Percentiles rank a stretch among this genome's conserved stretches.
Conservation (phyloP, 225 moss, liverwort and hornwort species). For the Rhytidiadelphus loreus region DNA sequence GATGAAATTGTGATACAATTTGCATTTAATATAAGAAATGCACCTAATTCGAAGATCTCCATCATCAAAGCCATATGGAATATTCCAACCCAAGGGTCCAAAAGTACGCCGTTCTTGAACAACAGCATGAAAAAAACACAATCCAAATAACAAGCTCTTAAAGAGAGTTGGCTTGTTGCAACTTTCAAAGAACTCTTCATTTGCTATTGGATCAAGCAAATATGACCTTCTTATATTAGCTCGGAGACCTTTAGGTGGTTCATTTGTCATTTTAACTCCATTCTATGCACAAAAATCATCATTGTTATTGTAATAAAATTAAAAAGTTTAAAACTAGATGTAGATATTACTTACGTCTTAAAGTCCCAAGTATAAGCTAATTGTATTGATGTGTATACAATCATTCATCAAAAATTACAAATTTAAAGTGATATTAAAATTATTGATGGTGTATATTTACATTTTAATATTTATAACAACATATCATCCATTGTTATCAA, state of each 20-base stretch:
- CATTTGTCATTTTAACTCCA: constrained; percentile 98
- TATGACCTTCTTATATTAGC: constrained; percentile 80
- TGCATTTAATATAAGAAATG: background rate
- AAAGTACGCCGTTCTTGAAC: constrained; percentile 89
- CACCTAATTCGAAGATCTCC: constrained; percentile 87
- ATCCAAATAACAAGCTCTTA: constrained; percentile 77
- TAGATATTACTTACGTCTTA: fast-evolving
- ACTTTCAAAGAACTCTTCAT: constrained; percentile 81
- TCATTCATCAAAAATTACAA: background rate
- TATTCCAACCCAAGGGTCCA: constrained; percentile 94
- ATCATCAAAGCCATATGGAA: constrained; percentile 94
- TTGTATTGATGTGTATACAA: background rate
- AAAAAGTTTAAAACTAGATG: too few species aligned
- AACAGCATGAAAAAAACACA: constrained; percentile 79
- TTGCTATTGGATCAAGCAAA: constrained; percentile 65
- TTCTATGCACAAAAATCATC: constrained; percentile 25
- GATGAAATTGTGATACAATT: too few species aligned
- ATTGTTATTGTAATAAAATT: background rate
- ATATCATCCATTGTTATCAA: fast-evolving
- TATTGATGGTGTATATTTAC: too few species aligned
- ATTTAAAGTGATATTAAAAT: background rate
- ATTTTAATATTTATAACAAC: too few species aligned
- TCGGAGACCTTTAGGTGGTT: constrained; percentile 82
- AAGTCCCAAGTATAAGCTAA: background rate
- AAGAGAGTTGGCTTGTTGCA: constrained; percentile 60